These are phyloP conservation scores for Naumovozyma castellii DNA, from an alignment of 805 yeast genomes.

Conservation along the genomic window DNA sequence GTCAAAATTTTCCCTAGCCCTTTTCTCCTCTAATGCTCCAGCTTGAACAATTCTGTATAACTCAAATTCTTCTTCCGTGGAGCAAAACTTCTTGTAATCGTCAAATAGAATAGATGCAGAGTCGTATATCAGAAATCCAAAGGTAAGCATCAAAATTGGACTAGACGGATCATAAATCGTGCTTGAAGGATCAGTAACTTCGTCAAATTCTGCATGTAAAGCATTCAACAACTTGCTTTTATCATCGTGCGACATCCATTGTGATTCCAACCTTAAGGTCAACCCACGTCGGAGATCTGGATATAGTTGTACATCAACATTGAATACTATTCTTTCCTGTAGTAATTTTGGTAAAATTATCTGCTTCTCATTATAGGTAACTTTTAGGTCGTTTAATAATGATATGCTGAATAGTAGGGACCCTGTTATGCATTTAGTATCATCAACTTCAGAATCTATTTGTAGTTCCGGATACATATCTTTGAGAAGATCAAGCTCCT, in stretches of 20 bases:
- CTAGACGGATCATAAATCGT: conserved; percentile 16
- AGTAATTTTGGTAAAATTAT: conserved; percentile 9
- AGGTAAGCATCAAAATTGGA: conserved; percentile 34
- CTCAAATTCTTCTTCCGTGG: conserved; percentile 10
- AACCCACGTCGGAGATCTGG: conserved; percentile 14
- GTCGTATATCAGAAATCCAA: conserved; percentile 33
- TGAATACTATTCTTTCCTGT: conserved; percentile 10
- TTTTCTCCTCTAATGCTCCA: conserved; percentile 13
- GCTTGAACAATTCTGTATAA: conserved; percentile 19
- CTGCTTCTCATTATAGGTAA: conserved; percentile 6
- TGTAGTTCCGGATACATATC: conserved; percentile 28
- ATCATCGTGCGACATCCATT: conserved; percentile 25
- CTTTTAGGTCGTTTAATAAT: conserved; percentile 6
- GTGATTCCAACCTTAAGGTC: conserved; percentile 18
- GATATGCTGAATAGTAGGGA: conserved; percentile 11
- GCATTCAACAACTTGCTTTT: conserved; percentile 9
- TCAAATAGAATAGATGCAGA: conserved; percentile 9
- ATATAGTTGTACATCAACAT: conserved; percentile 9
- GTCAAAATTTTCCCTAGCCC: conserved; percentile 32
- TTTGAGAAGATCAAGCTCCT: conserved; percentile 18
- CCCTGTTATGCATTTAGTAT: conserved; percentile 8
- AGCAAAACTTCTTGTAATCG: conserved; percentile 4
- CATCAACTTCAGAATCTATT: conserved; percentile 1
- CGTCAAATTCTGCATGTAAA: conserved; percentile 30
- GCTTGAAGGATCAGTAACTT: conserved; percentile 11